phyloP scores from a whole-genome alignment of 2,329 filamentous ascomycete genomes.

The Colletotrichum viniferum region DNA sequence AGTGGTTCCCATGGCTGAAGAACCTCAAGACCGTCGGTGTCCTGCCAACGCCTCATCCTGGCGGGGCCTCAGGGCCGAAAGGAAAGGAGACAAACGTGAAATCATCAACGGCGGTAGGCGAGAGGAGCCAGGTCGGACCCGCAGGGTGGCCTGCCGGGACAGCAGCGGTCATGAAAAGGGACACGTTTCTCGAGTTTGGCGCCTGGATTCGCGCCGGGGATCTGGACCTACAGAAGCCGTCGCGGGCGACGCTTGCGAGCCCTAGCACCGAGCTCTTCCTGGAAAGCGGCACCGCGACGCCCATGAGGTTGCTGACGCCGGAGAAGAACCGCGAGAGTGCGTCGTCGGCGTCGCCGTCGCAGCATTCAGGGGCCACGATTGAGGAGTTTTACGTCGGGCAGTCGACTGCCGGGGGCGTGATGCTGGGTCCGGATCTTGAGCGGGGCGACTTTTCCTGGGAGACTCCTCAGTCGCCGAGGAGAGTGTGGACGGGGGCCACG shows the following conservation, averaged over 20 bases:
- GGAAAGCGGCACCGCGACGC: not conserved
- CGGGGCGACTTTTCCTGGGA: not conserved
- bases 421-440: not conserved
- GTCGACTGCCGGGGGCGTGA: not conserved
- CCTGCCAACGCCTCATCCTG: not conserved
- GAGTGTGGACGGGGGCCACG: not conserved
- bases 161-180: not conserved
- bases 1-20: slow-evolving; percentile 24
- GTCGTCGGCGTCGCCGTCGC: not conserved
- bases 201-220: not conserved
- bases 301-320: not conserved
- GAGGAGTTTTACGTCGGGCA: not conserved
- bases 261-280: not conserved
- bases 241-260: not conserved
- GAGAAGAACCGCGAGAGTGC: not conserved
- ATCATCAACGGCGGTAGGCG: not conserved
- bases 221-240: not conserved
- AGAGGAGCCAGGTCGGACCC: not conserved
- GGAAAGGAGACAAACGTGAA: not conserved
- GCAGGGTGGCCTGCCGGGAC: not conserved
- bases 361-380: not conserved
- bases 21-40: not conserved
- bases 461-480: not conserved
- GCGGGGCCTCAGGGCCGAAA: not conserved
- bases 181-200: not conserved